Evolutionary conservation across 805 yeast genomes (phyloP), one percentile per base, ranked within the genome.

Genomic region (Soucietia sequanensis): DNA sequence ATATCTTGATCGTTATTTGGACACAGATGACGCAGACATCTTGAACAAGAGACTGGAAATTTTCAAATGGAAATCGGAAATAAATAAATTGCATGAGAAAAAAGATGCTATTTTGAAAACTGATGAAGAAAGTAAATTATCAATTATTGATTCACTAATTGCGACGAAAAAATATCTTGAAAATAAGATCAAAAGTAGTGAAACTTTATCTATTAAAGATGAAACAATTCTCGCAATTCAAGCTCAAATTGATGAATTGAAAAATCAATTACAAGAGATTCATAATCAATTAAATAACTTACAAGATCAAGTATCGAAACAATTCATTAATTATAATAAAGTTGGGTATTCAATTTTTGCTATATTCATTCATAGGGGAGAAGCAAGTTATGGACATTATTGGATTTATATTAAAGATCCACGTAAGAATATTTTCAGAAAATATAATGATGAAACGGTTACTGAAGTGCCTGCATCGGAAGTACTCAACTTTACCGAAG

Each of bases 391-490:
- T 53, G 99, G 99, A 2, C 99, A 93, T 60, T 93, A 93, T 59
- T 93, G 98, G 97, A 77, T 91, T 12, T 93, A 91, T 55, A 90
- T 93, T 42, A 78, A 76, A 39, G 98, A 93, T 58, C 76, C 80
- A 3, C 72, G 72, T 42, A 69, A 72, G 13, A 72, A 76, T 19
- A 63, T 84, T 14, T 93, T 80, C 76, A 70, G 96, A 42, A 90
- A 88, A 65, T 93, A 93, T 59, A 93, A 93, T 53, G 99, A 93
- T 63, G 98, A 93, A 50, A 72, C 74, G n/a, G 95, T 93, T n/a
- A 78, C 88, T 2, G 95, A 83, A 44, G 96, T 84, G 1, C 64
- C 78, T 0, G 64, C 70, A 1, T 56, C 66, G 5, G 88, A 84
- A 52, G 85, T 85, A 3, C 75, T 81, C 57, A 80, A 84, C 54